Base-by-base conservation (phyloP, 805 yeast genomes). In the Zygosaccharomyces siamensis region DNA sequence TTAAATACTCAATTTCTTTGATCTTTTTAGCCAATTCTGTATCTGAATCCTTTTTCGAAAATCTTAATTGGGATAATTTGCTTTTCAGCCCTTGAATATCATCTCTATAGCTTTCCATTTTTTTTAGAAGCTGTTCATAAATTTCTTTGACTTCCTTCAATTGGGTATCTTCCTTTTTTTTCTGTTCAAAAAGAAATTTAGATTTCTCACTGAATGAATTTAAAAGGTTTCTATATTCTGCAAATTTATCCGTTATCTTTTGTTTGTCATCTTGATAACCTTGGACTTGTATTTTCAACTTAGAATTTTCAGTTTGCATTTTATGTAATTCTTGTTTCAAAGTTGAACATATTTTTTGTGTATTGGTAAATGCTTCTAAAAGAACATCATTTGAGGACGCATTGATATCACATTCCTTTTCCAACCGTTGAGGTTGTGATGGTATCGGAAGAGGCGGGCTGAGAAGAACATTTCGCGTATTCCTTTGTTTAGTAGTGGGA, bases 351-450 rank as follows among this genome's bases (percentile, higher is more conserved):
- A 69, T 59, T 39, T 60, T 64, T 47, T 71, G 75, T 1, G 73
- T 69, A 49, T 70, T 71, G 18, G 60, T 64, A 24, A 72, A 67
- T 0, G 75, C 74, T 36, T 70, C 73, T 32, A 72, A 46, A 20
- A 72, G 53, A 20, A 70, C 68, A 51, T 69, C 74, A 40, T 66
- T 65, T 5, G 71, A 63, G 0, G 67, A 58, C 10, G 58, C 38
- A n/a, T 56, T 58, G n/a, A 49, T 39, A 24, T 31, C 45, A 27
- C 30, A 36, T 20, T 41, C 44, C 21, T 20, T 41, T 24, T 30
- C 23, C 8, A 11, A 26, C 28, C 28, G 37, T 30, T 23, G 27
- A 18, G 32, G 39, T 20, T 14, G 23, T 32, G 16, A 18, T 36
- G 6, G 27, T n/a, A 27, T 7, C 26, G n/a, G 28, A 20, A n/a